Evolutionary conservation across 495 filamentous ascomycete species (phyloP), one percentile per base, ranked within the genome.

Genomic region (Penicillium arizonense): DNA sequence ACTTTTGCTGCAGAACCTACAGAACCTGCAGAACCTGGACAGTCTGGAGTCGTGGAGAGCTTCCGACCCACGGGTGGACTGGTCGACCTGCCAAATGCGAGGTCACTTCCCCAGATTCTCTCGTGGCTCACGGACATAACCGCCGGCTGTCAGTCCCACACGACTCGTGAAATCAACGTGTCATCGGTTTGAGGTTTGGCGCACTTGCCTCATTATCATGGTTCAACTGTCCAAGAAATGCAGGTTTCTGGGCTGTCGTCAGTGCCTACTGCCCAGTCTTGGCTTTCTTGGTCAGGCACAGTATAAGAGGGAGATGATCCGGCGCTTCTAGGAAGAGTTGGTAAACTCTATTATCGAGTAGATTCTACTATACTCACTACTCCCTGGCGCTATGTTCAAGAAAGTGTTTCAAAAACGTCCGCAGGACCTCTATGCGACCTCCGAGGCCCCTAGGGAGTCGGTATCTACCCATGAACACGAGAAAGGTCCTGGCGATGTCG

Each of bases 91-190:
- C 41, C 42, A 39, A 41, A 53, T 21, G 23, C 30, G 20, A 5
- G 13, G 47, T 16, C 55, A 53, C 41, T 61, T 61, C 60, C 63
- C 60, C 57, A 36, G 52, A 59, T 51, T 64, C 30, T 61, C 21
- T 24, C 38, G 5, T 44, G 10, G 14, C 47, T 46, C 36, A 33
- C 49, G 59, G 42, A 44, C 21, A 49, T 54, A 18, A 23, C 47
- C 39, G 41, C 33, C 33, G 32, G 33, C 54, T n/a, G 23, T 23
- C 6, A 44, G 12, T 23, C 18, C 24, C 37, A 8, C 43, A 4
- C 30, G 13, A 1, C n/a, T 14, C n/a, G 14, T 6, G 18, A 54
- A 18, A 50, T 66, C 43, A 61, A 63, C 55, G 63, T 46, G 63
- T 66, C 63, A 66, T 63, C 57, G 53, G 44, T 53, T 50, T 14